Evolutionary conservation across 495 filamentous ascomycete species (phyloP).

Genomic region (Annulohypoxylon maeteangense): DNA sequence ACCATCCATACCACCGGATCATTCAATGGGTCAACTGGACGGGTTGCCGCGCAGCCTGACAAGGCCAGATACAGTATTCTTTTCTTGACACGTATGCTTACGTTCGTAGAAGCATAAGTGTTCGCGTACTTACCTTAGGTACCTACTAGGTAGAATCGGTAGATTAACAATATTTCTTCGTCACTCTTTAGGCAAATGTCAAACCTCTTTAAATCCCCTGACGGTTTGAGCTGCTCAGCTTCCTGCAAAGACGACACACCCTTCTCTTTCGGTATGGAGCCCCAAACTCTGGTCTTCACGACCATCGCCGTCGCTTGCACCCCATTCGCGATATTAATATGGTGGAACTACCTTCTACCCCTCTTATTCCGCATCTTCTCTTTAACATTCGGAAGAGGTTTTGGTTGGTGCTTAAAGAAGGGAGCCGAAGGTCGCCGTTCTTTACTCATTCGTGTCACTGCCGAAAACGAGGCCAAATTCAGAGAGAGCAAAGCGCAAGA

Average conservation of each 20-base stretch:
- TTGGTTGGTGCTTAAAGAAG: constrained; percentile 74
- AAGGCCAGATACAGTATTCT: constrained; percentile 35
- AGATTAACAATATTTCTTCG: constrained; percentile 6
- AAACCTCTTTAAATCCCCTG: not conserved
- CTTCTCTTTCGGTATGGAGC: constrained; percentile 42
- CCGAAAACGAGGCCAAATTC: constrained; percentile 68
- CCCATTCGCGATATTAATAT: constrained; percentile 37
- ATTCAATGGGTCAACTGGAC: constrained; percentile 45
- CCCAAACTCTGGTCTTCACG: constrained; percentile 41
- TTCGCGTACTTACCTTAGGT: constrained; percentile 1
- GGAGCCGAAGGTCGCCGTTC: constrained; percentile 71
- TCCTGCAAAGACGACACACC: constrained; percentile 14
- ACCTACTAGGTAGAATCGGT: not conserved
- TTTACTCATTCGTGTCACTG: constrained; percentile 68
- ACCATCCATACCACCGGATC: constrained; percentile 18
- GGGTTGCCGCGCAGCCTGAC: constrained; percentile 34
- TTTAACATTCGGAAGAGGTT: constrained; percentile 52
- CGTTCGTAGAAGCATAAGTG: constrained; percentile 2
- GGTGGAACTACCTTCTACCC: constrained; percentile 47
- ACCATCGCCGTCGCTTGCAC: constrained; percentile 42
- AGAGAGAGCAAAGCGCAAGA: constrained; percentile 52
- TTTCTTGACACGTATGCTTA: constrained; percentile 39
- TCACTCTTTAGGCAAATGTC: constrained; percentile 38
- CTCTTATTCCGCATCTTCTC: constrained; percentile 52
- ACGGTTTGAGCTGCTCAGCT: constrained; percentile 25